A percentile compares a stretch with the other conserved stretches of the same genome.
These are phyloP conservation scores for Lipomyces yamadae DNA, from an alignment of 805 yeast genomes.

Conservation along the genomic window DNA sequence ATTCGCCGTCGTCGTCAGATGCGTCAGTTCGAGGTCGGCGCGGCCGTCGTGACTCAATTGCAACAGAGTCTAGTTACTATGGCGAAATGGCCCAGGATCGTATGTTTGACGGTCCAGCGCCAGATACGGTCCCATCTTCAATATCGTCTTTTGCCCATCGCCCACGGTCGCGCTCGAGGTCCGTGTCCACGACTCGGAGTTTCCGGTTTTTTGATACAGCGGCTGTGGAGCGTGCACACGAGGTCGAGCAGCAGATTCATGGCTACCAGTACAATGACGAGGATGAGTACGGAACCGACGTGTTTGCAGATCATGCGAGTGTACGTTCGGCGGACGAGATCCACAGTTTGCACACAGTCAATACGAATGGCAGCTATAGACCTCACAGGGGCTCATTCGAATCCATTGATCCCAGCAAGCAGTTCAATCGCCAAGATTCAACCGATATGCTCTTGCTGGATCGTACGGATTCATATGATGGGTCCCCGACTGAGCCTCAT, in stretches of 20 bases:
- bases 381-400: background rate
- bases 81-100: slow-evolving; percentile 41
- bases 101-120: slow-evolving; percentile 40
- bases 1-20: slow-evolving; percentile 16
- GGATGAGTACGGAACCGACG: slow-evolving; percentile 45
- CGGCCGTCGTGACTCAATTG: slow-evolving; percentile 30
- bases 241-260: slow-evolving; percentile 42
- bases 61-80: slow-evolving; percentile 32
- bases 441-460: slow-evolving; percentile 17
- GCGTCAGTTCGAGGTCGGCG: slow-evolving; percentile 27
- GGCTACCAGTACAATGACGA: slow-evolving; percentile 44
- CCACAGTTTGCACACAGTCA: slow-evolving; percentile 34
- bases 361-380: slow-evolving; percentile 4
- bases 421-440: slow-evolving; percentile 13
- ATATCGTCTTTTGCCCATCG: slow-evolving; percentile 38
- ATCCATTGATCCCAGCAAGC: slow-evolving; percentile 2
- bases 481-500: background rate
- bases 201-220: slow-evolving; percentile 84
- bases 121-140: slow-evolving; percentile 41
- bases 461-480: slow-evolving; percentile 9
- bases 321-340: slow-evolving; percentile 19
- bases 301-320: slow-evolving; percentile 22
- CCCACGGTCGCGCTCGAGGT: slow-evolving; percentile 31
- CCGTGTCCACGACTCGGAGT: slow-evolving; percentile 42
- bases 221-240: slow-evolving; percentile 75